A percentile compares a stretch with the other conserved stretches of the same genome.
Conservation (phyloP, 2,329 filamentous ascomycete genomes). For the Gremmenia infestans region DNA sequence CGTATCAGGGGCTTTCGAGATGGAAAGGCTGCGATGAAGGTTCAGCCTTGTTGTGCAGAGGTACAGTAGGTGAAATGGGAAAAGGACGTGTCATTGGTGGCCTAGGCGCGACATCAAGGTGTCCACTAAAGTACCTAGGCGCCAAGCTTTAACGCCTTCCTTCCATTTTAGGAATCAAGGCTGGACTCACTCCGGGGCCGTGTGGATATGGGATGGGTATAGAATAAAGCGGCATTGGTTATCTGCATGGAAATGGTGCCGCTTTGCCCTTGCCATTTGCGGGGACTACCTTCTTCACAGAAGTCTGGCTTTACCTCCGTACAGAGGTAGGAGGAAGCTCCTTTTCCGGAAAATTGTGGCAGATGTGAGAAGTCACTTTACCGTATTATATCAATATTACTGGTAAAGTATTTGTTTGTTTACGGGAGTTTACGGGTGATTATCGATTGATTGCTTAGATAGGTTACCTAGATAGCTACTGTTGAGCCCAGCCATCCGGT, state of each 20-base stretch:
- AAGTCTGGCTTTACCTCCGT: too few relatives aligned
- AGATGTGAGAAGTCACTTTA: too few relatives aligned
- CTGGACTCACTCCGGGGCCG: too few relatives aligned
- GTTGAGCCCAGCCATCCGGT: not conserved
- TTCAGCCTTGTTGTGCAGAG: conserved; percentile 9
- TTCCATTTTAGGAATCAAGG: too few relatives aligned
- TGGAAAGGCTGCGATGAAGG: conserved; percentile 5
- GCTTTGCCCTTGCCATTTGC: too few relatives aligned
- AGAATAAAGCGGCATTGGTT: not conserved
- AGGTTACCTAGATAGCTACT: not conserved
- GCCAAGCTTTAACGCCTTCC: not conserved
- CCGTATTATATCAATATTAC: too few relatives aligned
- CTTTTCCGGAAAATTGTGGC: too few relatives aligned
- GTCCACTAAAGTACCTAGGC: not conserved
- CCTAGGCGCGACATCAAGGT: not conserved
- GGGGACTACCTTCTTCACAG: too few relatives aligned
- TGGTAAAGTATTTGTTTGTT: not conserved
- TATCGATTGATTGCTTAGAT: not conserved
- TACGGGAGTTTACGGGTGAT: not conserved
- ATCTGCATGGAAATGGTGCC: not conserved
- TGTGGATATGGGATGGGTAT: not conserved
- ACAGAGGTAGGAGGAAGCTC: too few relatives aligned
- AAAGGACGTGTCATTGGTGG: not conserved
- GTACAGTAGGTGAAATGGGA: not conserved
- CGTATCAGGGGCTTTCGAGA: not conserved